Conservation (phyloP, 2,329 filamentous ascomycete species). For the Diplodia scrobiculata region DNA sequence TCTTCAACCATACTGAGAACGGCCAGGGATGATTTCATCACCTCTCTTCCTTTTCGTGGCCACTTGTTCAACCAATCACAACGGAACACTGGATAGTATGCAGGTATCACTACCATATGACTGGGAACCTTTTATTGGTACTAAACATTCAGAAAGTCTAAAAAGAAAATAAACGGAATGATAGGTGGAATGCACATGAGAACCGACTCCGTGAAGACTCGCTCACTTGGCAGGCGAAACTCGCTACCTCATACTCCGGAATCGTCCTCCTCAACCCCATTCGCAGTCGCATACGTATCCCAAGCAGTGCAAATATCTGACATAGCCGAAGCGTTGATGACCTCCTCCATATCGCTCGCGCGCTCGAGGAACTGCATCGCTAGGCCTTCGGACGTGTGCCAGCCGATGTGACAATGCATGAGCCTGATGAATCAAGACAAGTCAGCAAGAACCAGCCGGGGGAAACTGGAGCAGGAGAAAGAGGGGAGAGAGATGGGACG, state of each 20-base stretch:
- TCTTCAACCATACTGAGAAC: too few relatives aligned
- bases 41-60: too few relatives aligned
- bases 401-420: conserved; percentile 42
- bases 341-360: conserved; percentile 33
- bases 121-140: too few relatives aligned
- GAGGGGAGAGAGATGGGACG: not conserved
- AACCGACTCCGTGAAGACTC: too few relatives aligned
- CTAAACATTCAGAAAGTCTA: too few relatives aligned
- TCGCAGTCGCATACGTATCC: conserved; percentile 33
- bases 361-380: conserved; percentile 34
- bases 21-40: too few relatives aligned
- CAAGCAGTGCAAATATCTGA: conserved; percentile 35
- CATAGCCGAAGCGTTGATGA: conserved; percentile 33
- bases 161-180: too few relatives aligned
- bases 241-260: conserved; percentile 33
- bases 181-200: too few relatives aligned
- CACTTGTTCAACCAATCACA: too few relatives aligned
- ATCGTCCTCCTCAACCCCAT: conserved; percentile 34
- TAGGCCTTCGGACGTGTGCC: conserved; percentile 33
- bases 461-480: not conserved
- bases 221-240: not conserved
- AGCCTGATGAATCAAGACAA: conserved; percentile 29
- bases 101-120: too few relatives aligned
- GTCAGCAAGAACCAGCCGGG: not conserved
- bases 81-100: too few relatives aligned